phyloP scores from a whole-genome alignment of 139 green algal species.

The Chlamydomonas asymmetrica region DNA sequence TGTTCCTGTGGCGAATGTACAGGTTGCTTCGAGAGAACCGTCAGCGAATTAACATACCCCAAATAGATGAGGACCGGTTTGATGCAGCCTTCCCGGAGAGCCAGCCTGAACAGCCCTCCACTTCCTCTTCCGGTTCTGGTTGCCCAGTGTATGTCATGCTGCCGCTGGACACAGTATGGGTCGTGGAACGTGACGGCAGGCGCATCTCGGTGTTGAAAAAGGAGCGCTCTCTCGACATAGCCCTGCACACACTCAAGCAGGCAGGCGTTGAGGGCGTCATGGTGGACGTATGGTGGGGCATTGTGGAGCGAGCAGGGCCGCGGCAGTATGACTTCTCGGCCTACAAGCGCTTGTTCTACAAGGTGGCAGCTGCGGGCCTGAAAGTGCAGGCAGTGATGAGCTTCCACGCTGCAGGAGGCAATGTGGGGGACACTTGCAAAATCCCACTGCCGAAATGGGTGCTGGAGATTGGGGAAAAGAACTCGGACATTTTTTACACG shows the following conservation, averaged over 20 bases:
- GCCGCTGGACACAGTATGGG: conserved; percentile 95
- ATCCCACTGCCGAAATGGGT: conserved; percentile 96
- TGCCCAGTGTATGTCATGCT: conserved; percentile 98
- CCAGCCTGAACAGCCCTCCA: conserved; percentile 13
- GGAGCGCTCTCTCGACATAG: conserved; percentile 80
- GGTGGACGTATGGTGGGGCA: conserved; percentile 94
- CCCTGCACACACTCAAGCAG: conserved; percentile 80
- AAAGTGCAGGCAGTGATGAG: conserved; percentile 89
- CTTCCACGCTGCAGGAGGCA: conserved; percentile 89
- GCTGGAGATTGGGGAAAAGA: conserved; percentile 78
- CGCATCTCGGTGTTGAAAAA: conserved; percentile 77
- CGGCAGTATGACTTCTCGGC: conserved; percentile 85
- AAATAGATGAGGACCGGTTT: conserved; percentile 42
- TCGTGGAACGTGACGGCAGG: conserved; percentile 82
- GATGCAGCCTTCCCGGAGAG: conserved; percentile 30
- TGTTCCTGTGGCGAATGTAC: neutral
- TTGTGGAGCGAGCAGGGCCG: conserved; percentile 77
- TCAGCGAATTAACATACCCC: conserved; percentile 37
- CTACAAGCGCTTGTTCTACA: conserved; percentile 70
- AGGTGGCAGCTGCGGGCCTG: conserved; percentile 52
- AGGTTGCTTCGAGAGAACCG: conserved; percentile 46
- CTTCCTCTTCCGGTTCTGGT: conserved; percentile 24
- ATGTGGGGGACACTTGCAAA: conserved; percentile 91
- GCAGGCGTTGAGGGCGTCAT: conserved; percentile 91
- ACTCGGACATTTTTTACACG: conserved; percentile 97